Base-by-base conservation (phyloP, 2,329 filamentous ascomycete species). In the Scedosporium minutisporum region DNA sequence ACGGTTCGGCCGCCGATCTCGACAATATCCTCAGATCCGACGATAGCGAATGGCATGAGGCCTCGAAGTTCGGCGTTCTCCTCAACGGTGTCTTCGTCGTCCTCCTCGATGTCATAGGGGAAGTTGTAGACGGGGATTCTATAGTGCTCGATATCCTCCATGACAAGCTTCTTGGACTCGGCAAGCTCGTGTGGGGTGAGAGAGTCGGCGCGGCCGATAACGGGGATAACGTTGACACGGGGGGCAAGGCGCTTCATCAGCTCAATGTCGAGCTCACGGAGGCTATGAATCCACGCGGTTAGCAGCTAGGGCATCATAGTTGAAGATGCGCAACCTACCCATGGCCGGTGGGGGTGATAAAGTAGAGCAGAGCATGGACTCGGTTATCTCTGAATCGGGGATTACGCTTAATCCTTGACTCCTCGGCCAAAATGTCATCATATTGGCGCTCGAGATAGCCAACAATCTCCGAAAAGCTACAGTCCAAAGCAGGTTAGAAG, bases 351-450 rank as follows among this genome's bases (percentile, higher is more conserved):
- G 95, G 95, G 68, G 95, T 96, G 82, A 99, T 97, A 78, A 99
- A 99, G 85, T 99, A 99, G 71, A 99, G 88, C 76, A 99, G 87
- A 69, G 93, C 95, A 74, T 99, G 95, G 58, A 99, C 91, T 81
- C 95, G 91, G 82, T 99, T 97, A 81, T 99, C 95, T 74, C 95
- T 89, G 89, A 99, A 99, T 73, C 95, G 88, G 70, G 95, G 95
- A 82, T 99, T 99, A 92, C 95, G 95, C 90, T 99, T 99, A 84
- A 99, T 99, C 82, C 95, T 91, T 72, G 95, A 97, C 82, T 99
- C 95, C 81, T 97, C 93, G 66, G 95, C 93, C 71, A 99, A 86
- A 83, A 99, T 97, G 76, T 97, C 93, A 78, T 99, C 95, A 78
- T 97, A 97, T 86, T 99, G 93, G 80, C 93, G 87, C 84, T 99